Percentiles rank a stretch among this genome's conserved stretches.
Evolutionary conservation across 2,329 filamentous ascomycete genomes (phyloP).

Genomic region (Exophiala dermatitidis): DNA sequence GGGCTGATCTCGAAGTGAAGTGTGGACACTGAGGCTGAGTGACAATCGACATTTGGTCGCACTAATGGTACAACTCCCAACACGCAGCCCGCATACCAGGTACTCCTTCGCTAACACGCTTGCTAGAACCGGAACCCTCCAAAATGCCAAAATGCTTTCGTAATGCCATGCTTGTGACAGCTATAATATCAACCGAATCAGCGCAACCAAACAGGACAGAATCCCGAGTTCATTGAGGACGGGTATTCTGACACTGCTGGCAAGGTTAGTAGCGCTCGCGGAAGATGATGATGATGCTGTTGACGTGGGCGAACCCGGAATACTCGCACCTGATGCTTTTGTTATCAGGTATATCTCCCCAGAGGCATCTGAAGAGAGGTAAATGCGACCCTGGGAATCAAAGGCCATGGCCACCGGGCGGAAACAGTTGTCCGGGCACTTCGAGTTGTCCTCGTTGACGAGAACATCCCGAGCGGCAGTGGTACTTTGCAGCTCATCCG

Average conservation of each 20-base stretch:
- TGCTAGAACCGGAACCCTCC: background rate
- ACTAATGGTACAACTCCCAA: no score
- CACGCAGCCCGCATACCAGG: no score
- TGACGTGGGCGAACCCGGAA: conserved; percentile 8
- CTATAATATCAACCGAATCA: conserved; percentile 1
- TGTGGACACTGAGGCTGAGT: background rate
- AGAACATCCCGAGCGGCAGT: conserved; percentile 30
- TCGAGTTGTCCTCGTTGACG: conserved; percentile 28
- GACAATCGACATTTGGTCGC: background rate
- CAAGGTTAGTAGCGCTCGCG: background rate
- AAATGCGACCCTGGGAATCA: conserved; percentile 31
- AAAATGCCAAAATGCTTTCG: background rate
- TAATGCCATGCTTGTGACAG: background rate
- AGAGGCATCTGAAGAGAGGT: conserved; percentile 31
- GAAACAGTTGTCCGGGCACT: conserved; percentile 31
- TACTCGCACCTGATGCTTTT: conserved; percentile 5
- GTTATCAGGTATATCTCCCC: conserved; percentile 29
- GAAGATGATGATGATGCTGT: conserved; percentile 6
- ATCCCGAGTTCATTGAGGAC: background rate
- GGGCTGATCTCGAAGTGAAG: background rate
- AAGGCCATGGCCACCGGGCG: conserved; percentile 33
- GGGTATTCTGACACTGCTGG: background rate
- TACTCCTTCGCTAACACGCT: background rate
- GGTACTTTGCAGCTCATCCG: conserved; percentile 33
- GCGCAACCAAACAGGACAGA: conserved; percentile 1